Percentiles rank a stretch among this genome's conserved stretches.
phyloP scores from a whole-genome alignment of 2,329 filamentous ascomycete species.

The Diaporthe citrichinensis region DNA sequence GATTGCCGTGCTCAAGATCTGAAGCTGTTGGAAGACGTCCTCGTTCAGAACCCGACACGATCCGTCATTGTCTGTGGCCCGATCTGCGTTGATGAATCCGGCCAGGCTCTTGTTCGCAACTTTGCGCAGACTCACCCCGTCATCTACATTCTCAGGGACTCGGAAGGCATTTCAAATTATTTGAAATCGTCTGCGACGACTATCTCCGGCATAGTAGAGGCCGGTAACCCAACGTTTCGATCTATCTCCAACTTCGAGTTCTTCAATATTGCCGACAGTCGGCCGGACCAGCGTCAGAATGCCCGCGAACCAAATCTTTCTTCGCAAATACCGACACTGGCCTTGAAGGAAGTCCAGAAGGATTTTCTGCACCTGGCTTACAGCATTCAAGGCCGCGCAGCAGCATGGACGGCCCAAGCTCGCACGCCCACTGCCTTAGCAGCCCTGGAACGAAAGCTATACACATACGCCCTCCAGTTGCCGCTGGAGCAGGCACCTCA shows the following conservation, averaged over 20 bases:
- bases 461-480: constrained; percentile 20
- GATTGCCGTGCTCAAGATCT: constrained; percentile 5
- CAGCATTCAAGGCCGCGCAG: constrained; percentile 33
- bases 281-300: not conserved
- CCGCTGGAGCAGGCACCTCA: constrained; percentile 12
- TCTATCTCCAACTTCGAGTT: constrained; percentile 13
- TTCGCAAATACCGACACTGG: constrained; percentile 68
- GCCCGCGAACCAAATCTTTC: constrained; percentile 61
- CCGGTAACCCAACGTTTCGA: not conserved
- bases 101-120: constrained; percentile 64
- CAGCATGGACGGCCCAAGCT: constrained; percentile 36
- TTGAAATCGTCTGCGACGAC: not conserved
- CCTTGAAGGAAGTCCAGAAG: constrained; percentile 53
- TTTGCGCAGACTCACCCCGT: constrained; percentile 71
- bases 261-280: constrained; percentile 1
- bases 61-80: constrained; percentile 72
- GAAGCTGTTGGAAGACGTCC: constrained; percentile 39
- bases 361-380: constrained; percentile 39
- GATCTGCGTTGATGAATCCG: constrained; percentile 66
- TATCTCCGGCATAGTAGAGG: constrained; percentile 1
- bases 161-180: not conserved
- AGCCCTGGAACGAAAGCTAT: constrained; percentile 6
- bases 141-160: constrained; percentile 63
- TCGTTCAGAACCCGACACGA: constrained; percentile 65
- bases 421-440: not conserved